Evolutionary conservation across 192 early-diverging fungal genomes (phyloP), one percentile per base, ranked within the genome.

Genomic region (Fimicolochytrium jonesii): DNA sequence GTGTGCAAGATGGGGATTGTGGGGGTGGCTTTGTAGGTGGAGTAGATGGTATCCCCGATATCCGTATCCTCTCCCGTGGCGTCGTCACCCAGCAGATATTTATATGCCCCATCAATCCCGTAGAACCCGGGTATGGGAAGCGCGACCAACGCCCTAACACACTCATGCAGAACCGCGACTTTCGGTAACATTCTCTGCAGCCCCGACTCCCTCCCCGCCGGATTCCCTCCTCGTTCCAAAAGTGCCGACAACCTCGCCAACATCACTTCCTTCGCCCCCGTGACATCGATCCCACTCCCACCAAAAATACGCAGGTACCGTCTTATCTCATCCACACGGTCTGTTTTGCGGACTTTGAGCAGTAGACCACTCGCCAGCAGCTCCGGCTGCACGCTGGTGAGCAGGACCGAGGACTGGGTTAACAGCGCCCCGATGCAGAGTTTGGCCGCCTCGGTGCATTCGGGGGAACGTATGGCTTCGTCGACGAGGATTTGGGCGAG

Each of bases 351-450:
- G 5, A 32, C 11, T 25, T 23, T 34, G 33, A 56, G 43, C 2
- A 75, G 26, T 1, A 69, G 25, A 3, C 13, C 15, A n/a, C 26
- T 28, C 26, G 55, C 29, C 7, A 75, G 17, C 29, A 68, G 43
- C 17, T 66, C 49, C 7, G 73, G 73, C 29, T 68, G 58, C 6
- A 72, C 48, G 4, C 53, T 57, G 0, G 64, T 61, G 2, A 67
- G 58, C 4, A 75, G 65, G 7, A 68, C 66, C 25, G 29, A 26
- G 7, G 70, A 36, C 18, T 67, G 37, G 37, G 69, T 60, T 17
- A 75, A 1, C 11, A 73, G 25, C 0, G 67, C 68, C 4, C 47
- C 56, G 42, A 74, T 54, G 55, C 72, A 74, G 10, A 66, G 0
- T 41, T 34, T 34, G 13, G 51, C 35, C 31, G 10, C 23, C 3